These are phyloP conservation scores for Handroanthus guayacan DNA, from an alignment of 257 asterid genomes.

Conservation along the genomic window DNA sequence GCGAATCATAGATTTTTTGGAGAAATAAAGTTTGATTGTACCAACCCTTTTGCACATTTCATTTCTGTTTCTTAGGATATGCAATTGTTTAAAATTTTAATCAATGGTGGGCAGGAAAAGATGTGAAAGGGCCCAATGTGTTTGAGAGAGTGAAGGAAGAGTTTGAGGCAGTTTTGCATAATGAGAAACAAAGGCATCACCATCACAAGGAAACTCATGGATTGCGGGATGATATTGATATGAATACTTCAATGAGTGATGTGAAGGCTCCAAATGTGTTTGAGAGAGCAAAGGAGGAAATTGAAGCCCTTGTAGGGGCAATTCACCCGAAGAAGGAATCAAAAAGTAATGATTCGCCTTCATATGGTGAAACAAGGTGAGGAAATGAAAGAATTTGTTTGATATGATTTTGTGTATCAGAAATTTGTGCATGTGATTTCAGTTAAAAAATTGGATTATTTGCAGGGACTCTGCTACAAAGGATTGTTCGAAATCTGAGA, in stretches of 20 bases:
- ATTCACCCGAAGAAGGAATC: conserved; percentile 66
- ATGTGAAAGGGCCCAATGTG: conserved; percentile 48
- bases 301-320: conserved; percentile 72
- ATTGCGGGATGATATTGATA: conserved; percentile 63
- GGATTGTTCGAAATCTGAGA: conserved; percentile 37
- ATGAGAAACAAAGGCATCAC: conserved; percentile 40
- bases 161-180: conserved; percentile 48
- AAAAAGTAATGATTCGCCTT: conserved; percentile 21
- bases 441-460: conserved; percentile 8
- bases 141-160: conserved; percentile 59
- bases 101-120: conserved; percentile 47
- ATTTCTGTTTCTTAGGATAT: background rate
- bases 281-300: conserved; percentile 82
- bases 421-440: conserved; percentile 12
- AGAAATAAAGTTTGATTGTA: background rate
- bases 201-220: conserved; percentile 79
- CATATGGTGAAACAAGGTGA: conserved; percentile 44
- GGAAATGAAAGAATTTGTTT: background rate
- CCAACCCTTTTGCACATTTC: background rate
- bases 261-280: conserved; percentile 83
- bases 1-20: background rate
- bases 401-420: background rate
- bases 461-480: conserved; percentile 51
- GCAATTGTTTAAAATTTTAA: background rate
- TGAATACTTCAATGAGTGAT: conserved; percentile 52